These are phyloP conservation scores for Globisporangium cystogenes DNA, from an alignment of 352 stramenopile species.

Conservation along the genomic window DNA sequence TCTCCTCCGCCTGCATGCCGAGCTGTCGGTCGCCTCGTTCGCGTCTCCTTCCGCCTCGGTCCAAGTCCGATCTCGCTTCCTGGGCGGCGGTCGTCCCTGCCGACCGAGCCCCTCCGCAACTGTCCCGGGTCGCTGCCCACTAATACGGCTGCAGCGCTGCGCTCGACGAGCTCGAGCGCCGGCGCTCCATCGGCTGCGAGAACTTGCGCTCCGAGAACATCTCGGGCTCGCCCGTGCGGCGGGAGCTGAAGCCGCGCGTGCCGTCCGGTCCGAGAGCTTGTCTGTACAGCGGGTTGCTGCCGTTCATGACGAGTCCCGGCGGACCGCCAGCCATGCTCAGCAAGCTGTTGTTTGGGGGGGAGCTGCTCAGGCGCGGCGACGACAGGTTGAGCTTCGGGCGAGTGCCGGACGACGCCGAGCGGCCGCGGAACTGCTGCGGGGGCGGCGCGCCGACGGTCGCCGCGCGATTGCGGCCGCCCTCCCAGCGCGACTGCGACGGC, in stretches of 20 bases:
- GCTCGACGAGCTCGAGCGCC: constrained; percentile 70
- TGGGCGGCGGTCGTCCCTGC: too few species aligned
- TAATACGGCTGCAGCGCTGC: constrained; percentile 18
- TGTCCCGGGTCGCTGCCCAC: too few species aligned
- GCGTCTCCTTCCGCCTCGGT: too few species aligned
- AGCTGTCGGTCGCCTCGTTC: too few species aligned
- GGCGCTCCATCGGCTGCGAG: constrained; percentile 40
- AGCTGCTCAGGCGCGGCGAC: constrained; percentile 52
- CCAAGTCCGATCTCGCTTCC: background rate
- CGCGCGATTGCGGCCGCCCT: constrained; percentile 46
- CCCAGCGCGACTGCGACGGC: constrained; percentile 42
- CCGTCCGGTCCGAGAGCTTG: constrained; percentile 75
- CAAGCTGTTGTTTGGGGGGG: constrained; percentile 26
- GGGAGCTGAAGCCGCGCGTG: constrained; percentile 74
- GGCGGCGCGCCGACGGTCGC: constrained; percentile 37
- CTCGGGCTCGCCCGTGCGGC: constrained; percentile 59
- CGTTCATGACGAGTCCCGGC: constrained; percentile 32
- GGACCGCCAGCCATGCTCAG: constrained; percentile 18
- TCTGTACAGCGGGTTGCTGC: constrained; percentile 59
- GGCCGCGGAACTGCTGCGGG: constrained; percentile 37
- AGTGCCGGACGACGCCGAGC: constrained; percentile 54
- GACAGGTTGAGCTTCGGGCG: constrained; percentile 56
- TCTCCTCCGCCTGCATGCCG: too few species aligned
- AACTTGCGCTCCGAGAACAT: constrained; percentile 59
- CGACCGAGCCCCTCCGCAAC: background rate